Percentiles rank a stretch among this genome's conserved stretches.
Evolutionary conservation across 2,329 filamentous ascomycete species (phyloP).

Genomic region (Claviceps sp.): DNA sequence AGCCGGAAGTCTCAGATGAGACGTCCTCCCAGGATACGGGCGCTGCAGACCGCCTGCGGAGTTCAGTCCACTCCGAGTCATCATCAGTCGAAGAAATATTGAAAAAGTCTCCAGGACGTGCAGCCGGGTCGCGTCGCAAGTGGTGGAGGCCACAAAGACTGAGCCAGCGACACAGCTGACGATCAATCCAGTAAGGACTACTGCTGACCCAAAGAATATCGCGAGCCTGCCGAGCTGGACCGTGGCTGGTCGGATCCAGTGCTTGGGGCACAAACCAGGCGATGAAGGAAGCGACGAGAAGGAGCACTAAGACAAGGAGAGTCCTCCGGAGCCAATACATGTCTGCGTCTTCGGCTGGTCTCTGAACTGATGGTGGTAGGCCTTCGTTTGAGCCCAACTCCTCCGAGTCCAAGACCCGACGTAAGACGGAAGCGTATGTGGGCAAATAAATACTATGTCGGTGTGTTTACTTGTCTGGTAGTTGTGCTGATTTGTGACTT

Average conservation of each 20-base stretch:
- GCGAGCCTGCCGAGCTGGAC: constrained; percentile 45
- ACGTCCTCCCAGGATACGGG: constrained; percentile 9
- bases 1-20: not conserved
- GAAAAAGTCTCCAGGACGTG: constrained; percentile 12
- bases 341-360: constrained; percentile 3
- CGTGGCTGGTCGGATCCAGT: constrained; percentile 51
- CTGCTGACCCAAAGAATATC: constrained; percentile 57
- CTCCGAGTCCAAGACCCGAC: not conserved
- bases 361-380: not conserved
- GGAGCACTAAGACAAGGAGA: constrained; percentile 23
- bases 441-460: not conserved
- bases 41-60: constrained; percentile 13
- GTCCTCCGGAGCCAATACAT: constrained; percentile 37
- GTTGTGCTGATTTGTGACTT: too few species aligned
- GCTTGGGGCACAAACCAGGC: constrained; percentile 38
- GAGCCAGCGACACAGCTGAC: constrained; percentile 67
- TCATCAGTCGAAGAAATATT: constrained; percentile 11
- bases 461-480: not conserved
- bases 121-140: constrained; percentile 45
- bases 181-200: constrained; percentile 60
- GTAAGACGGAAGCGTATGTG: not conserved
- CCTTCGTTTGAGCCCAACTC: not conserved
- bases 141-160: constrained; percentile 69
- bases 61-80: constrained; percentile 20
- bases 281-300: constrained; percentile 32